Conservation (phyloP, 768 basidiomycete species). For the Tulasnella sp. region DNA sequence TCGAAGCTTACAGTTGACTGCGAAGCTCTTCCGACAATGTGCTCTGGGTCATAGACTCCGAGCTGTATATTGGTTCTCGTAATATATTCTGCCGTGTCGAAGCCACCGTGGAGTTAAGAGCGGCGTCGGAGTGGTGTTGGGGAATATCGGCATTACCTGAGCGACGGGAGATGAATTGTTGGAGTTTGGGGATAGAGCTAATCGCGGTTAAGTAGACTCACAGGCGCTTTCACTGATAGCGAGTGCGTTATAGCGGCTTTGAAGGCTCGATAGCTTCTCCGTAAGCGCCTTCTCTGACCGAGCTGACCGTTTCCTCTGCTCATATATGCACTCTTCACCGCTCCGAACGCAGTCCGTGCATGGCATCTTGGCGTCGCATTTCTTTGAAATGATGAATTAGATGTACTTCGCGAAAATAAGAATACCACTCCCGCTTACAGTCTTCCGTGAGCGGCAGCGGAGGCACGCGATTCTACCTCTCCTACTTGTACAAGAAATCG, state of each 20-base stretch:
- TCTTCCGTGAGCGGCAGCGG: constrained; percentile 7
- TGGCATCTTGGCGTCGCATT: constrained; percentile 9
- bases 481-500: background rate
- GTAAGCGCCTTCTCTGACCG: constrained; percentile 5
- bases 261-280: constrained; percentile 3
- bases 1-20: background rate
- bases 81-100: too few species aligned
- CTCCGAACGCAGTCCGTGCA: constrained; percentile 10
- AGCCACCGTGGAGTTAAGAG: too few species aligned
- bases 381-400: background rate
- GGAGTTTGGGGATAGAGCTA: background rate
- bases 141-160: background rate
- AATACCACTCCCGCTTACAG: background rate
- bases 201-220: background rate
- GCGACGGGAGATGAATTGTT: background rate
- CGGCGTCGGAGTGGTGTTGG: too few species aligned
- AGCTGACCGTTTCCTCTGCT: constrained; percentile 1
- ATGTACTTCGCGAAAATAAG: background rate
- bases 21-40: constrained; percentile 1
- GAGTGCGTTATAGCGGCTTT: background rate
- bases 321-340: constrained; percentile 7
- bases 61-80: too few species aligned
- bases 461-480: constrained; percentile 6
- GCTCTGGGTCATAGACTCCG: background rate
- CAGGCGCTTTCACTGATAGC: background rate